These are phyloP conservation scores for Nicotiana paniculata DNA, from an alignment of 257 asterid species.

Conservation along the genomic window DNA sequence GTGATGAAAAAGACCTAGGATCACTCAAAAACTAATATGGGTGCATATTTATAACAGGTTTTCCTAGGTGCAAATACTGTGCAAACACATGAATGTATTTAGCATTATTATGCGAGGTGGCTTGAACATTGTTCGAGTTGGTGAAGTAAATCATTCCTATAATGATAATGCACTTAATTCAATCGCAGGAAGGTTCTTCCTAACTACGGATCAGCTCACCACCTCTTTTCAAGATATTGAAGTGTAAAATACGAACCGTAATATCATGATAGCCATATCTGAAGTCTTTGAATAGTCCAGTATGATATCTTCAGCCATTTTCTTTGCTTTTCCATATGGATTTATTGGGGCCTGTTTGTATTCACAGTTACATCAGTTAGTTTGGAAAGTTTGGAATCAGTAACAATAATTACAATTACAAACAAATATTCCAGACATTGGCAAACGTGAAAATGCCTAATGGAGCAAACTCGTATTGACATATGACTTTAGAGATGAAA, in stretches of 20 bases:
- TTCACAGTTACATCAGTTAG: neutral
- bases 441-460: neutral
- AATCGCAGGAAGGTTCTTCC: neutral
- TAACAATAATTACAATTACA: neutral
- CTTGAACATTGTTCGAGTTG: neutral
- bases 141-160: neutral
- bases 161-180: neutral
- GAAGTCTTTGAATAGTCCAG: constrained; percentile 78
- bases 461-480: neutral
- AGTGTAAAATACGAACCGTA: constrained; percentile 37
- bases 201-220: neutral
- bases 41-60: neutral
- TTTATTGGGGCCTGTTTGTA: constrained; percentile 59
- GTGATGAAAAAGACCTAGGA: neutral
- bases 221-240: neutral
- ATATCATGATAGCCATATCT: constrained; percentile 82
- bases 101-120: neutral
- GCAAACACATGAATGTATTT: neutral
- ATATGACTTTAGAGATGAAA: neutral
- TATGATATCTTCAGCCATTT: constrained; percentile 95
- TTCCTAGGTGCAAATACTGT: neutral
- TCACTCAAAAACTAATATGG: neutral
- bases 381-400: neutral
- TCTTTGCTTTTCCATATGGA: constrained; percentile 96
- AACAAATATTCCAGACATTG: neutral